A percentile compares a stretch with the other conserved stretches of the same genome.
phyloP scores from a whole-genome alignment of 2,329 filamentous ascomycete species.

The Aspergillus fischeri region DNA sequence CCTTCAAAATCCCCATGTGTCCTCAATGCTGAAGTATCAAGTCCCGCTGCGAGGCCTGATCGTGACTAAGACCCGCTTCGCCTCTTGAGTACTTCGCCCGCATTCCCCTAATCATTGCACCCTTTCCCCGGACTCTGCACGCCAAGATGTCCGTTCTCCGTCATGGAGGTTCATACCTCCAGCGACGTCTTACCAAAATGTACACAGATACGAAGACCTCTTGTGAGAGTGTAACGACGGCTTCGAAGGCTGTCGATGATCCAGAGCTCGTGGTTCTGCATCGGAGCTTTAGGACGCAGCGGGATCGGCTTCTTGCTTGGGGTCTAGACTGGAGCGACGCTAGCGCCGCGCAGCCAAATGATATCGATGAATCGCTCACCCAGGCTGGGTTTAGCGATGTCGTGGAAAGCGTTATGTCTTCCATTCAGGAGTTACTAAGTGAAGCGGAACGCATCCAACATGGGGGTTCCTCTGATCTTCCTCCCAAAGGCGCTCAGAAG shows the following conservation, averaged over 20 bases:
- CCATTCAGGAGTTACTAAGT: slow-evolving; percentile 59
- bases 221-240: slow-evolving; percentile 52
- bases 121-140: slow-evolving; percentile 10
- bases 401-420: slow-evolving; percentile 60
- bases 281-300: slow-evolving; percentile 59
- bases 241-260: slow-evolving; percentile 45
- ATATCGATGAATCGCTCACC: slow-evolving; percentile 61
- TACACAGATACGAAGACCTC: slow-evolving; percentile 63
- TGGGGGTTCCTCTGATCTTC: slow-evolving; percentile 35
- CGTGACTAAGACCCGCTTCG: slow-evolving; percentile 7
- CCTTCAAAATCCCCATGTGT: not conserved
- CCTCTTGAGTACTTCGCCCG: slow-evolving; percentile 6
- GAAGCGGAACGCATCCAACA: slow-evolving; percentile 58
- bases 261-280: slow-evolving; percentile 55
- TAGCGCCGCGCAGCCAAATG: slow-evolving; percentile 51
- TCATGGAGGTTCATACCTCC: slow-evolving; percentile 42
- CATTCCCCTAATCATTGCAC: slow-evolving; percentile 7
- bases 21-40: not conserved
- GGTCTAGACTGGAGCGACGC: slow-evolving; percentile 64
- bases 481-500: slow-evolving; percentile 32
- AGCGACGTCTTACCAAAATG: slow-evolving; percentile 54
- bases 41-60: not conserved
- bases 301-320: slow-evolving; percentile 61
- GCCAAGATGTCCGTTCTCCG: slow-evolving; percentile 45
- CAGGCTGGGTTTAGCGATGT: slow-evolving; percentile 61